phyloP scores from a whole-genome alignment of 805 yeast species.

The Saturnispora saitoi region DNA sequence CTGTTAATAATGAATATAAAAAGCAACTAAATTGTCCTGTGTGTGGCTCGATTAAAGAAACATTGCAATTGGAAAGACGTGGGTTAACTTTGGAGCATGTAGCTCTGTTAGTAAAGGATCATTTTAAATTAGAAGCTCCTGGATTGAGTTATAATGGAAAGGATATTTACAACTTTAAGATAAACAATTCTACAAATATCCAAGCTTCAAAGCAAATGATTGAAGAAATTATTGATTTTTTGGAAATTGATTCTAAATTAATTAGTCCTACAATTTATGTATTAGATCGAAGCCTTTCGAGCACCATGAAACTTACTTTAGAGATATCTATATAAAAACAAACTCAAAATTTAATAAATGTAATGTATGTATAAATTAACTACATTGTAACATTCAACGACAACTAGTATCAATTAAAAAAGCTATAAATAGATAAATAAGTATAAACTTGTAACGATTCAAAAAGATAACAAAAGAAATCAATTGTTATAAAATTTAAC shows the following conservation, averaged over 20 bases:
- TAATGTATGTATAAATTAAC: background rate
- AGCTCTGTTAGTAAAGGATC: constrained; percentile 12
- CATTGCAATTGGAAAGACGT: constrained; percentile 14
- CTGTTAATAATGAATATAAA: constrained; percentile 60
- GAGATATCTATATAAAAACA: background rate
- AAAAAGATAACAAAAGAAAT: background rate
- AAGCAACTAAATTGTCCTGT: constrained; percentile 61
- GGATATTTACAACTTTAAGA: constrained; percentile 23
- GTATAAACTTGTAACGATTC: background rate
- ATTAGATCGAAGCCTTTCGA: constrained; percentile 13
- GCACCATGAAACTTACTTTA: constrained; percentile 10
- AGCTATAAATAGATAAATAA: background rate
- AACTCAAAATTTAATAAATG: background rate
- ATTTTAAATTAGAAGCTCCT: constrained; percentile 15
- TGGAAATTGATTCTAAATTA: background rate
- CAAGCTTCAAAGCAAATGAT: background rate
- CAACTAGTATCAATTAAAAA: background rate
- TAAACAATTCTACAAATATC: background rate
- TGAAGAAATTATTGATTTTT: constrained; percentile 1
- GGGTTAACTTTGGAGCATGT: constrained; percentile 14
- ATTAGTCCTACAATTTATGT: constrained; percentile 5
- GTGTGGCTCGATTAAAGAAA: constrained; percentile 42
- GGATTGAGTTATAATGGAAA: constrained; percentile 15
- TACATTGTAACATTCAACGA: background rate
- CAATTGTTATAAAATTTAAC: constrained; percentile 13